Percentiles rank a stretch among this genome's conserved stretches.
Conservation (phyloP, 2,329 filamentous ascomycete genomes). For the Diaporthe batatas region DNA sequence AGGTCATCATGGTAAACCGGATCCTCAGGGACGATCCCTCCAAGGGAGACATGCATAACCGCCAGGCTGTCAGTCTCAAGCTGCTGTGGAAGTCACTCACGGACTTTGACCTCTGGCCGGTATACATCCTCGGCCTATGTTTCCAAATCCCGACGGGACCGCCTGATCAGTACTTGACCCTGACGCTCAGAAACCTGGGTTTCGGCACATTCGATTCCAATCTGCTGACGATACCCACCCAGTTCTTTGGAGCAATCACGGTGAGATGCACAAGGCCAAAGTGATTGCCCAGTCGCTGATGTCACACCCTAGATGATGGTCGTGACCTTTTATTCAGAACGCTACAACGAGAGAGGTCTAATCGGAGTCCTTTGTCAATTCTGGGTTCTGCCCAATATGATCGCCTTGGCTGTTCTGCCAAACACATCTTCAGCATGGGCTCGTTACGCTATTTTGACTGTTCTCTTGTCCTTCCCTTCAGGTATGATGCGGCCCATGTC, state of each 20-base stretch:
- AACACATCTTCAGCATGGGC: constrained; percentile 15
- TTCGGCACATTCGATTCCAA: constrained; percentile 68
- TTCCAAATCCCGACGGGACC: constrained; percentile 63
- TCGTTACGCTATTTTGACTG: constrained; percentile 2
- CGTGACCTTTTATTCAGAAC: not conserved
- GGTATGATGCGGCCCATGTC: not conserved
- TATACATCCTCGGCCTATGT: constrained; percentile 64
- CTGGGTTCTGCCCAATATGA: constrained; percentile 10
- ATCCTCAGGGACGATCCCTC: constrained; percentile 67
- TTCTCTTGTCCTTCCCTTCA: not conserved
- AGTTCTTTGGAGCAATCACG: constrained; percentile 48
- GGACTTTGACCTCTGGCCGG: constrained; percentile 70
- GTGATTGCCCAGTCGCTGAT: constrained; percentile 52
- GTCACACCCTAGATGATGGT: not conserved
- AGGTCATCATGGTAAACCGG: constrained; percentile 71
- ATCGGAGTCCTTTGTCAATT: constrained; percentile 10
- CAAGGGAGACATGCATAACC: constrained; percentile 71
- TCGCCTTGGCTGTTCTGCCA: constrained; percentile 1
- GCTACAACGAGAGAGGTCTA: not conserved
- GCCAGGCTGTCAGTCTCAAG: constrained; percentile 62
- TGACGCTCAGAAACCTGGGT: constrained; percentile 63
- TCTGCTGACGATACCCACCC: constrained; percentile 66
- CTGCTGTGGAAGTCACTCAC: constrained; percentile 62
- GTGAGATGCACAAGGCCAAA: constrained; percentile 34
- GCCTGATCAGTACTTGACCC: constrained; percentile 64